Evolutionary conservation across 2,329 filamentous ascomycete genomes (phyloP), one percentile per base, ranked within the genome.

Genomic region (Graphium sp.): DNA sequence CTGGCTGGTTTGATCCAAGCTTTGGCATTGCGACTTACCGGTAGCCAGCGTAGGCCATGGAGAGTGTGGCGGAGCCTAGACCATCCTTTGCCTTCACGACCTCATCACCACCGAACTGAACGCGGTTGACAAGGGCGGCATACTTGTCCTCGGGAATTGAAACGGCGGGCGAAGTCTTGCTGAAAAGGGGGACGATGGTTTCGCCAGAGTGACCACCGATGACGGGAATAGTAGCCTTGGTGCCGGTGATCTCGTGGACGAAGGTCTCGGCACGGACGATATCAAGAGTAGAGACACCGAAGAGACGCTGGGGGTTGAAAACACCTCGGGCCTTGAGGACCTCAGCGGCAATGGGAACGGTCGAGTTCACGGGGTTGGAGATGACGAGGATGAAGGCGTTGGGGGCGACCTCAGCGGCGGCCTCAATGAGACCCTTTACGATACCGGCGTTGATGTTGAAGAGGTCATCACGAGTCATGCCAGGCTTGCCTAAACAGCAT

Each of bases 391-490:
- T 74, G 61, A 77, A 93, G 32, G 89, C 89, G 55, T 94, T 91
- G 51, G 89, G 89, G 52, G 75, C 76, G 48, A 78, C 73, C 52
- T 94, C 75, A 43, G 87, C 84, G 45, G 83, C 73, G 30, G 80
- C 75, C 65, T 92, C 79, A 44, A 91, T 77, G 41, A 98, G 69
- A 43, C 82, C 84, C 61, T 89, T 83, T 50, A 98, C 89, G 49
- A 98, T 98, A 46, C 85, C 82, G 35, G 89, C 89, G 56, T 98
- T 98, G 68, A 94, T 93, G 64, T 94, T 94, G 79, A 98, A 98
- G 34, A 98, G 81, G 52, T 95, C 89, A 48, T 98, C 89, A 62
- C 89, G 84, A 56, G 81, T 94, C 89, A 98, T 98, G 48, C 89
- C 89, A 45, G 89, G 89, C 71, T 95, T 95, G 61, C 87, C 87